These are phyloP conservation scores for Globisporangium polare DNA, from an alignment of 352 stramenopile species.

Conservation along the genomic window DNA sequence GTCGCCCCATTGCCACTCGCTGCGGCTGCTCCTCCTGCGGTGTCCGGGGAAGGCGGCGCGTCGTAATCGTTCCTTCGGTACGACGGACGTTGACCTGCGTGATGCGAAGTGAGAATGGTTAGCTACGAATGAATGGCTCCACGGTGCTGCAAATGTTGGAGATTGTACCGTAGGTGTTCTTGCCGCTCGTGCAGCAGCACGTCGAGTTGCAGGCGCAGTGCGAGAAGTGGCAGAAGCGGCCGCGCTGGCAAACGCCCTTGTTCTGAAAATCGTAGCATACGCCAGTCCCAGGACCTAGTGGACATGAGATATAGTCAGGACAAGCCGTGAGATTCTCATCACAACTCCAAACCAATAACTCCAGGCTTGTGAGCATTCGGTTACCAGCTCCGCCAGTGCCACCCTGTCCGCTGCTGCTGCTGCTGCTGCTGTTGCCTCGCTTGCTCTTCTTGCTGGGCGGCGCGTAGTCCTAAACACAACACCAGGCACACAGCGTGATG, in stretches of 20 bases:
- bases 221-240: conserved; percentile 83
- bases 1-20: background rate
- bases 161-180: conserved; percentile 81
- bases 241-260: conserved; percentile 82
- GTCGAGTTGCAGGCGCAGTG: conserved; percentile 86
- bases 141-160: no score
- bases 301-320: background rate
- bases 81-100: conserved; percentile 67
- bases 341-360: background rate
- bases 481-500: background rate
- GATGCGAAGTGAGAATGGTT: background rate
- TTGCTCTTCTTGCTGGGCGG: conserved; percentile 63
- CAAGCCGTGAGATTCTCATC: background rate
- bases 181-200: conserved; percentile 72
- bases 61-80: conserved; percentile 83
- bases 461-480: conserved; percentile 41
- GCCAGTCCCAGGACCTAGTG: conserved; percentile 50
- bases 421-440: conserved; percentile 20
- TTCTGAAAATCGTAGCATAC: conserved; percentile 90
- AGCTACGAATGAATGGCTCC: background rate
- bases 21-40: conserved; percentile 9
- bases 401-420: background rate
- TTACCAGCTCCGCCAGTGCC: conserved; percentile 20
- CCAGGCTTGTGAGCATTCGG: background rate
- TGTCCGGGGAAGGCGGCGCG: conserved; percentile 61